Evolutionary conservation across 1,284 basidiomycete genomes (phyloP), one percentile per base, ranked within the genome.

Genomic region (Moesziomyces sp.): DNA sequence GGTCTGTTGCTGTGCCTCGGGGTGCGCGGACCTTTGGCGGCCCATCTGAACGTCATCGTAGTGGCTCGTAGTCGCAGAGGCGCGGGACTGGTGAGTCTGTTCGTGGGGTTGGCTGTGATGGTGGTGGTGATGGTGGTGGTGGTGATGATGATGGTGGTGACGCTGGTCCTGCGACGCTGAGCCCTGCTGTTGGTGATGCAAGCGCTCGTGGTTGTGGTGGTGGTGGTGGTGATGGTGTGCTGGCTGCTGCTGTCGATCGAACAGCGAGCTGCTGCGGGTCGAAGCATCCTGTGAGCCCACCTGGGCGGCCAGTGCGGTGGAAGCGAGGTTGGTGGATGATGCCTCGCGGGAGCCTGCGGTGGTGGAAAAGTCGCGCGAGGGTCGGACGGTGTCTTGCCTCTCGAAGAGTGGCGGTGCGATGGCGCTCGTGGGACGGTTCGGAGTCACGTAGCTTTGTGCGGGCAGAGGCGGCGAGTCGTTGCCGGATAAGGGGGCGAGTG

Each of bases 401-500:
- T 73, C 70, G 38, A 73, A 73, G 23, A 63, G 44, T 4, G 70
- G 64, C 46, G 70, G 70, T 11, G 70, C 70, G 19, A 54, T 35
- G 21, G 64, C 48, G 34, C 51, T 67, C 5, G 70, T 73, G 10
- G 70, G 60, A 16, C 70, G 58, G 21, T 64, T 73, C 16, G 70
- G 70, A 0, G 70, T 73, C 30, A 67, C 43, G 19, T 56, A 67
- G 57, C 53, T 63, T 19, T 58, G 55, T 1, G 57, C 30, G 1
- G 52, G 21, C 1, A 46, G 53, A 16, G 53, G 24, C 5, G 65
- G 52, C 46, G 46, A 28, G 9, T 71, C 68, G 13, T 59, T 53
- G 14, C 62, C 72, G 13, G 64, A 57, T 42, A 79, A 26, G 10
- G 75, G 76, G 3, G 76, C 78, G 28, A 79, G 48, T 16, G 62